Evolutionary conservation across 495 filamentous ascomycete species (phyloP), one percentile per base, ranked within the genome.

Genomic region (Podospora anserina): DNA sequence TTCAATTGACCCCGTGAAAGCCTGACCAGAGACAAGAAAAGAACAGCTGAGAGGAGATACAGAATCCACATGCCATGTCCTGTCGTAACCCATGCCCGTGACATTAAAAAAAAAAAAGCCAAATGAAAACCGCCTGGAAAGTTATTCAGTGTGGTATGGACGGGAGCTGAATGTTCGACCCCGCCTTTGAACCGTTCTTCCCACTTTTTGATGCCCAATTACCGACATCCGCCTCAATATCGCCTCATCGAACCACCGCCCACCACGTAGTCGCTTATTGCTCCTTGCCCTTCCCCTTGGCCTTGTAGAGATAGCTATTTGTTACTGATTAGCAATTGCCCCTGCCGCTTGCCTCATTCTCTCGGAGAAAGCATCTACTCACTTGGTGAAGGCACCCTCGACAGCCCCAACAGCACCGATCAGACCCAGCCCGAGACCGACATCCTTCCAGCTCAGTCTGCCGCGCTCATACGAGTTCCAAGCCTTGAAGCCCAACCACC

Each of bases 391-490:
- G 5, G 81, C 68, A 27, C 77, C 74, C 77, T 85, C 80, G 32
- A 81, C 72, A 18, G 76, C 73, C 20, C 79, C 79, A 6, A 84
- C 80, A 7, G 71, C 78, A 9, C 75, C 73, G 4, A 81, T 19
- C 30, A 84, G 74, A n/a, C 79, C 82, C n/a, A 89, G 86, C 70
- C 87, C 88, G 4, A 88, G 68, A 15, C 90, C 92, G 34, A 87
- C 82, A 68, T 89, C 80, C 77, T 90, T 84, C 90, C 89, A 92
- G 27, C 85, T 88, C 61, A 95, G 76, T 73, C 87, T 84, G n/a
- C 90, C 88, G 32, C 83, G 80, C 23, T 85, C 81, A 71, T 92
- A 90, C 60, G 83, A 69, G 18, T 78, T 77, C 75, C 79, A 82
- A 1, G 80, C 82, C 71, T 77, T 79, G 69, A 78, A 84, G 49